Evolutionary conservation across 257 asterid species (phyloP).

Genomic region (Verbena officinalis): DNA sequence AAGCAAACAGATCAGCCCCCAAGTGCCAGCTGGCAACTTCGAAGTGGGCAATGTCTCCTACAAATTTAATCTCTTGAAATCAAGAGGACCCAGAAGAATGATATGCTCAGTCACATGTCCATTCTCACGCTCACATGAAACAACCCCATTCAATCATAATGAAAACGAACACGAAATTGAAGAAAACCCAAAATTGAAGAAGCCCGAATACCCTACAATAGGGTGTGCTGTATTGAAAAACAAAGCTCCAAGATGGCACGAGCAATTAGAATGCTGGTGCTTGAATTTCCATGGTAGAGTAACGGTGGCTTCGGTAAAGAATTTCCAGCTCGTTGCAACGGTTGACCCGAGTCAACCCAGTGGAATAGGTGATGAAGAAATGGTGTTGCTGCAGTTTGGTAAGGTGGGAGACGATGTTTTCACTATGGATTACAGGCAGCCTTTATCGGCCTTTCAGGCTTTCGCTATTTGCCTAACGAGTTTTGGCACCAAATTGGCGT

Average conservation of each 20-base stretch:
- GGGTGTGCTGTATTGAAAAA: slow-evolving; percentile 73
- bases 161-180: slow-evolving; percentile 34
- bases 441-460: slow-evolving; percentile 91
- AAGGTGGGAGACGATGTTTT: slow-evolving; percentile 82
- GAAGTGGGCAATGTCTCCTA: slow-evolving; percentile 80
- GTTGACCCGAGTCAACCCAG: slow-evolving; percentile 69
- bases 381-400: slow-evolving; percentile 88
- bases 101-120: slow-evolving; percentile 59
- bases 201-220: slow-evolving; percentile 35
- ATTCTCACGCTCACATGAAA: too few relatives aligned
- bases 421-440: slow-evolving; percentile 84
- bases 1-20: slow-evolving; percentile 88
- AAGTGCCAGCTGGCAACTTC: slow-evolving; percentile 84
- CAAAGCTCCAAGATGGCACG: slow-evolving; percentile 95
- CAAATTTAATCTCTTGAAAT: slow-evolving; percentile 82
- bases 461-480: slow-evolving; percentile 94
- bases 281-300: slow-evolving; percentile 95
- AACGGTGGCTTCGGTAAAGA: slow-evolving; percentile 96
- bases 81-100: slow-evolving; percentile 97
- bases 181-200: slow-evolving; percentile 32
- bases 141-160: too few relatives aligned
- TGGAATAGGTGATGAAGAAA: slow-evolving; percentile 82
- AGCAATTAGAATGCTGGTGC: slow-evolving; percentile 97
- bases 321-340: slow-evolving; percentile 81
- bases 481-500: slow-evolving; percentile 91